Evolutionary conservation across 2,329 filamentous ascomycete genomes (phyloP), one percentile per base, ranked within the genome.

Genomic region (Bimuria novae-zelandiae): DNA sequence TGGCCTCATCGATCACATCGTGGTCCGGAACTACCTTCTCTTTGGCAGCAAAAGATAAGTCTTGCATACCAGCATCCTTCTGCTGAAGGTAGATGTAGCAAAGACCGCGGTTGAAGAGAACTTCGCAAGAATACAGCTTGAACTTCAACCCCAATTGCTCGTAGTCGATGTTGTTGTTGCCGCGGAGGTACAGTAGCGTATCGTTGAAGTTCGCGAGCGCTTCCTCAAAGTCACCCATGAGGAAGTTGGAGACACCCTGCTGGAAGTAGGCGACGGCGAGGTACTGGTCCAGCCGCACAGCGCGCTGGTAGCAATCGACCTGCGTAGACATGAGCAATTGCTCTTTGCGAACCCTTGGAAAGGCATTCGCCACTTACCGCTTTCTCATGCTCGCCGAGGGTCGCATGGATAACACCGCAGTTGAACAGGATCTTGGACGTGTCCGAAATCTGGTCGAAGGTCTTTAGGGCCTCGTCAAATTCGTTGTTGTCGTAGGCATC

Each of bases 351-450:
- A 23, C 5, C 30, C 7, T 7, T 11, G 30, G 30, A 3, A 40
- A 21, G 5, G 17, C 49, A 17, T 27, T 25, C 33, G 36, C 11
- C 21, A 71, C 91, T 75, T 81, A 96, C 93, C 70, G 94, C 94
- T 80, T 91, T 92, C 73, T 93, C 89, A 76, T 99, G 94, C 73
- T 97, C 92, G 63, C 94, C 94, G 16, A 99, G 81, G 0, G 94
- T 97, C 33, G 94, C 94, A 79, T 97, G 90, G 66, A 99, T 97
- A 33, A 99, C 93, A 64, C 94, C 94, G 76, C 93, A 95, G 71
- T 99, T 99, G 81, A 99, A 99, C 56, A 96, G 81, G 58, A 99
- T 99, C 80, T 96, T 97, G 64, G 94, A 97, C 0, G 94, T 99
- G 73, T 97, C 94, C 56, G 89, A 83, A 68, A 99, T 96, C 63